Percentiles rank a stretch among this genome's conserved stretches.
These are phyloP conservation scores for Effrenium voratum DNA, from an alignment of 73 alveolate species.

Conservation along the genomic window DNA sequence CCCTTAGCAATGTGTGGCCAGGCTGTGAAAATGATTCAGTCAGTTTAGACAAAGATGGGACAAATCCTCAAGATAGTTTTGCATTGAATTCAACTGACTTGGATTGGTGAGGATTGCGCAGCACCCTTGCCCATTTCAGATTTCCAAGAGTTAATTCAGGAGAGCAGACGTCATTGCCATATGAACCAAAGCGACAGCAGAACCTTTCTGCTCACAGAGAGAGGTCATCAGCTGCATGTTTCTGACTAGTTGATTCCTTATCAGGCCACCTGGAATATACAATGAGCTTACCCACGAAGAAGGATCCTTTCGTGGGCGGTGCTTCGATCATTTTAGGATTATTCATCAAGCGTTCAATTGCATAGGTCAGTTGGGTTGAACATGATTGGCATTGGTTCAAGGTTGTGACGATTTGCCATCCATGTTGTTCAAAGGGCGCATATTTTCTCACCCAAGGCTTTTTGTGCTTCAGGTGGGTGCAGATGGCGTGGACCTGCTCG, in stretches of 20 bases:
- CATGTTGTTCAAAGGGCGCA: too few species aligned
- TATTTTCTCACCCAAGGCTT: too few species aligned
- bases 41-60: too few species aligned
- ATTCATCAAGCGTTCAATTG: too few species aligned
- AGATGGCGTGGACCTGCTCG: constrained; percentile 55
- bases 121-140: neutral
- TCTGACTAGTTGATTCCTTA: neutral
- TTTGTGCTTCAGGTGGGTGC: constrained; percentile 87
- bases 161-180: neutral
- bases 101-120: neutral
- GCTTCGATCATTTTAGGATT: neutral
- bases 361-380: too few species aligned
- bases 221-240: neutral
- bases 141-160: neutral
- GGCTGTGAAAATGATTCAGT: too few species aligned
- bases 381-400: too few species aligned
- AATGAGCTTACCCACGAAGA: neutral
- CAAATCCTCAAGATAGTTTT: too few species aligned
- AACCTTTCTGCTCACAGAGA: neutral
- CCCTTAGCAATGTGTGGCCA: too few species aligned
- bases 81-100: too few species aligned
- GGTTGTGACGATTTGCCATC: too few species aligned
- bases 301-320: neutral
- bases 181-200: neutral
- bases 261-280: neutral